A percentile compares a stretch with the other conserved stretches of the same genome.
phyloP scores from a whole-genome alignment of 2,329 filamentous ascomycete species.

The Ceratocystis variospora region DNA sequence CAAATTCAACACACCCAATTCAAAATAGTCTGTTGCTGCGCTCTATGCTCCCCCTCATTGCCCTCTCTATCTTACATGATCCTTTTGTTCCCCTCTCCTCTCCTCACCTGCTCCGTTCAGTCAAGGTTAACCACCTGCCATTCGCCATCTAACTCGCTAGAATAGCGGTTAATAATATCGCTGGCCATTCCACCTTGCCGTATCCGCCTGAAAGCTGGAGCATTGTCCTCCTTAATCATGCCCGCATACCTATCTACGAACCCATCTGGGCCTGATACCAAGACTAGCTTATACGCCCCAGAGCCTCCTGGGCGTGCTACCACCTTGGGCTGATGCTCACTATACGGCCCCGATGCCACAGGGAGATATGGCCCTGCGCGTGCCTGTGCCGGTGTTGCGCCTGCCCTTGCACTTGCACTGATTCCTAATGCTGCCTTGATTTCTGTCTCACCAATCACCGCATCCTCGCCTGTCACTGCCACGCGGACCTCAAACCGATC shows the following conservation, averaged over 20 bases:
- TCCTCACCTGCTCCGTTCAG: neutral
- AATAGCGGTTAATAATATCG: slow-evolving; percentile 15
- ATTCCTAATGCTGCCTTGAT: slow-evolving; percentile 30
- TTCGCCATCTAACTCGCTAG: neutral
- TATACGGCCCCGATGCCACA: slow-evolving; percentile 22
- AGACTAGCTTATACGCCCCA: slow-evolving; percentile 49
- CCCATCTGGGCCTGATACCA: slow-evolving; percentile 82
- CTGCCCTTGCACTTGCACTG: slow-evolving; percentile 21
- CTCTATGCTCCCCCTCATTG: no score
- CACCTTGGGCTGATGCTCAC: slow-evolving; percentile 17
- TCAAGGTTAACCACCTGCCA: slow-evolving; percentile 19
- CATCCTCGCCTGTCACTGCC: slow-evolving; percentile 68
- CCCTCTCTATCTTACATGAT: slow-evolving; percentile 4
- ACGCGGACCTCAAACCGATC: slow-evolving; percentile 52
- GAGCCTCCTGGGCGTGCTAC: slow-evolving; percentile 18
- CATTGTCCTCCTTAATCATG: slow-evolving; percentile 21
- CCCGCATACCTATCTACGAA: slow-evolving; percentile 75
- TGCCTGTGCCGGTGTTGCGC: slow-evolving; percentile 22
- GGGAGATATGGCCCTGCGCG: slow-evolving; percentile 22
- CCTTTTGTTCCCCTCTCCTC: neutral
- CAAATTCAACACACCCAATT: neutral
- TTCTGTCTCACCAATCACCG: slow-evolving; percentile 43
- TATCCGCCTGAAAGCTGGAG: slow-evolving; percentile 16
- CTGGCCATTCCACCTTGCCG: slow-evolving; percentile 17
- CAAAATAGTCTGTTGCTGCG: no score